Base-by-base conservation (phyloP, 208 protist genomes). In the Endotrypanum monterogeii region DNA sequence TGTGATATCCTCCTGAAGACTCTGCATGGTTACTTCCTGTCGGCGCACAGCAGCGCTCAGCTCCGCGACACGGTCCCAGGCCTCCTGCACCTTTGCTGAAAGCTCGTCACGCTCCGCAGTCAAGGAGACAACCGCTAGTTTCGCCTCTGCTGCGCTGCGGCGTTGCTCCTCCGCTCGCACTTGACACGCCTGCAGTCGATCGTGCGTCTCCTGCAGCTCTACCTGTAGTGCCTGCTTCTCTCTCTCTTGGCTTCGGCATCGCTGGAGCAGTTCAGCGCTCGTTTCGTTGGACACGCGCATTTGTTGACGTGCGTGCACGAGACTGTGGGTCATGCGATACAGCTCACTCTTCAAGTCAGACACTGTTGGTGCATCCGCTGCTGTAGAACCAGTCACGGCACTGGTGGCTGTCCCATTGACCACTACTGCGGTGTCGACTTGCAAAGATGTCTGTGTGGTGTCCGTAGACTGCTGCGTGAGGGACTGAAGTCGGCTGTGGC, bases 51-150 rank as follows among this genome's bases (percentile, higher is more conserved):
- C 61, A 16, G 82, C 72, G 20, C 76, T 67, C 46, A 91, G 41
- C 35, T 70, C 73, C 8, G 86, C 89, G 12, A 90, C 80, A 20
- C 65, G 79, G 28, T 80, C 39, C 89, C 91, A 94, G 57, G 87
- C 87, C 35, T 91, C 89, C 51, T 76, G 74, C 60, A 94, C 74
- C 66, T 87, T 88, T 16, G 28, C 74, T 35, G 82, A 73, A 18
- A 94, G 79, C 46, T 89, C 89, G 63, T 93, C 89, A 41, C 89
- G 83, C 78, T 93, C 87, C 16, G 86, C 84, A 1, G 76, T 82
- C 25, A 93, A 51, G 6, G 84, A 63, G 48, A 83, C 73, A 14
- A 82, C 66, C 20, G 44, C 20, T 57, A 94, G 71, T 35, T 79
- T 79, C 12, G 82, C 74, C 14, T 86, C 78, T 11, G 60, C 77